These are phyloP conservation scores for Kregervanrija pseudodelftensis DNA, from an alignment of 805 yeast genomes.

Conservation along the genomic window DNA sequence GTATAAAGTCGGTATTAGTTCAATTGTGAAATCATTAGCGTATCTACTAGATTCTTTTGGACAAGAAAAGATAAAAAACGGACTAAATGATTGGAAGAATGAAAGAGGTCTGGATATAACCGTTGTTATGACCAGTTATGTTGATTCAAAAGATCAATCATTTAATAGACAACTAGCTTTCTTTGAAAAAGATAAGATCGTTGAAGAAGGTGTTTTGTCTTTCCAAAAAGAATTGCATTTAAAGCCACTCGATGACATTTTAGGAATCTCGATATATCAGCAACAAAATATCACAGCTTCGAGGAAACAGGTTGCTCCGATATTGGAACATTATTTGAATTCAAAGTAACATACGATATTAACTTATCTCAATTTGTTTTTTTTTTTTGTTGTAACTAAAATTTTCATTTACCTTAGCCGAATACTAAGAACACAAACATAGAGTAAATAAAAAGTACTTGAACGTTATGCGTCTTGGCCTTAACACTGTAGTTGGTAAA, in stretches of 20 bases:
- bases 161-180: conserved; percentile 41
- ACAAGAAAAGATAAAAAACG: conserved; percentile 13
- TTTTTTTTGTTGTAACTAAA: not conserved
- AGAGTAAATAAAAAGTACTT: too few relatives aligned
- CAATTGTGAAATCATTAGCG: conserved; percentile 56
- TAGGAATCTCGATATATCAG: conserved; percentile 29
- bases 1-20: conserved; percentile 61
- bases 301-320: conserved; percentile 83
- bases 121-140: conserved; percentile 43
- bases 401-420: not conserved
- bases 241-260: conserved; percentile 3
- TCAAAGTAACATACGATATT: not conserved
- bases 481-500: too few relatives aligned
- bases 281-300: conserved; percentile 52
- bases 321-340: conserved; percentile 19
- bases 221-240: conserved; percentile 22
- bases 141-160: conserved; percentile 14
- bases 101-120: conserved; percentile 32
- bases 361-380: not conserved
- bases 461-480: too few relatives aligned
- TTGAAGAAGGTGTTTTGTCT: conserved; percentile 10
- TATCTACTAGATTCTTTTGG: conserved; percentile 36
- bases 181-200: conserved; percentile 8
- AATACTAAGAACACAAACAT: not conserved
- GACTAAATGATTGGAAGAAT: conserved; percentile 17